Base-by-base conservation (phyloP, 2,329 filamentous ascomycete genomes). In the Hymenoscyphus infarciens region DNA sequence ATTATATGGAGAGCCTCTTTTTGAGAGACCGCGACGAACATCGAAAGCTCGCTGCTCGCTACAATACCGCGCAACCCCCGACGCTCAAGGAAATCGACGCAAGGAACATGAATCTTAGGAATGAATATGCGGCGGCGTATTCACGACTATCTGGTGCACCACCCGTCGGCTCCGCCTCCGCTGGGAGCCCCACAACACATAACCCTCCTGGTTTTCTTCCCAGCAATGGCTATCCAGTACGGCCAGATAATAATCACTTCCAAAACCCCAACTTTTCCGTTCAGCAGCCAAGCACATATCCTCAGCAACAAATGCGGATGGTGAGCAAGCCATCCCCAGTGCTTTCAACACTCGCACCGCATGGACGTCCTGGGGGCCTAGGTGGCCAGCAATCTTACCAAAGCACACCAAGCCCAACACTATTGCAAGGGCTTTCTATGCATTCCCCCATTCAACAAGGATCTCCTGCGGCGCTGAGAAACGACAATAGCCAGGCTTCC, bases 1-100 rank as follows among this genome's bases (percentile, higher is more conserved):
- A 64, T 2, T 64, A 68, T 45, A 73, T 80, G 70, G 74, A 78
- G 25, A 63, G 67, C 2, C 4, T 79, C 3, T 80, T 80, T 66
- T 67, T 65, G 38, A 56, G 66, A 29, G 77, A 79, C 63, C 75
- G 75, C 62, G 45, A 68, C n/a, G 70, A 65, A 16, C 74, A 77
- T 55, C 68, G 68, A 29, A 68, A 69, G 11, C 62, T 74, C 5
- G 60, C 68, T 19, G 62, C 65, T 61, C 67, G 72, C 31, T 63
- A 59, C 25, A 67, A 72, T 52, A 71, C 72, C 49, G 56, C 61
- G 10, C 61, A 62, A 6, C 71, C 71, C 29, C 72, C 72, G 42
- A 69, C 69, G 5, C 57, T 64, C 10, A 65, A 59, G 54, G 73
- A 74, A 57, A 52, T 71, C 6, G 54, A 61, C 11, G 66, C 72